Percentiles rank a stretch among this genome's conserved stretches.
These are phyloP conservation scores for Torulaspora maleeae DNA, from an alignment of 805 yeast genomes.

Conservation along the genomic window DNA sequence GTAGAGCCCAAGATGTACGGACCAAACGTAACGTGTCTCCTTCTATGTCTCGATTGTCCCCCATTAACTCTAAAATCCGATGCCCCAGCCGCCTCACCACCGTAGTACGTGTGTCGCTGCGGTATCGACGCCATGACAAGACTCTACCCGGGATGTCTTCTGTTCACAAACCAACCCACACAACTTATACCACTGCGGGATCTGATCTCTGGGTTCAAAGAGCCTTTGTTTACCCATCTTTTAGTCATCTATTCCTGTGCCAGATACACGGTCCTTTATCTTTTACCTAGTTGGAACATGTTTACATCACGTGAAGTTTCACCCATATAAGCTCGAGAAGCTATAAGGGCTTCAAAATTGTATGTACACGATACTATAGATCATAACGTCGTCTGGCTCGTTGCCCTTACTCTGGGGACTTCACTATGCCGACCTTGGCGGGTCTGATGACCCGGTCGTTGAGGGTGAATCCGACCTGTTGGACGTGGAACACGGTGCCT, in stretches of 20 bases:
- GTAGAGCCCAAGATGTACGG: constrained; percentile 88
- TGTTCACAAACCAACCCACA: too few relatives aligned
- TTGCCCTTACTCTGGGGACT: constrained; percentile 36
- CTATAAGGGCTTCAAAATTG: neutral
- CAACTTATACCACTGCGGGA: neutral
- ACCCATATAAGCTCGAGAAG: neutral
- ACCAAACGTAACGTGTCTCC: constrained; percentile 79
- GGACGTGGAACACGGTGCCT: constrained; percentile 89
- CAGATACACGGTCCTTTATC: constrained; percentile 1
- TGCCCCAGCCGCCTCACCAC: constrained; percentile 19
- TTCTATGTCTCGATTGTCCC: constrained; percentile 24
- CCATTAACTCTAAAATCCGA: constrained; percentile 5
- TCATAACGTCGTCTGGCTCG: neutral
- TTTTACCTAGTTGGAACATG: neutral
- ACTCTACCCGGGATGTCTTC: neutral
- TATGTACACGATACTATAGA: constrained; percentile 7
- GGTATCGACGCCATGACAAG: constrained; percentile 22
- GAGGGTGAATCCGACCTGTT: constrained; percentile 81
- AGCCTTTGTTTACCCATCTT: constrained; percentile 1
- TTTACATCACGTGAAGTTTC: constrained; percentile 1
- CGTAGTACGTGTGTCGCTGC: constrained; percentile 34
- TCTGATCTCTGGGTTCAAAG: neutral
- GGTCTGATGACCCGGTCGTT: constrained; percentile 89
- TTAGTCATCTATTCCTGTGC: neutral
- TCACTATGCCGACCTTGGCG: constrained; percentile 92